Conservation (phyloP, 805 yeast species). For the Lipomyces chichibuensis region DNA sequence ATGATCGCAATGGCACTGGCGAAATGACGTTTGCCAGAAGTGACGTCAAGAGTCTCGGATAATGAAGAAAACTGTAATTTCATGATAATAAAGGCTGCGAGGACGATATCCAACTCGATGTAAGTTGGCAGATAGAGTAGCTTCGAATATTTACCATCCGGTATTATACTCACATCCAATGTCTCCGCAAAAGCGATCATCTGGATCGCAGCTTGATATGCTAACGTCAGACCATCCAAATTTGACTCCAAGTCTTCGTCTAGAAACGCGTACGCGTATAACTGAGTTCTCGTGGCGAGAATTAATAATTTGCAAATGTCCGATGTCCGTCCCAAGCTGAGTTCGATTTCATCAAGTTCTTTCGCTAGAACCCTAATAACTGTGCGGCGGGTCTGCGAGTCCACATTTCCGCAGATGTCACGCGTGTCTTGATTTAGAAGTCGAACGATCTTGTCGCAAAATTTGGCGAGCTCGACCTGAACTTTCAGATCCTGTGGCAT, state of each 20-base stretch:
- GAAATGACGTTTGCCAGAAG: constrained; percentile 47
- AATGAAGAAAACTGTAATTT: constrained; percentile 78
- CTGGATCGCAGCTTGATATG: constrained; percentile 76
- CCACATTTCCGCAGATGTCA: constrained; percentile 67
- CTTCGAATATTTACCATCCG: constrained; percentile 60
- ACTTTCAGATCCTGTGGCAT: constrained; percentile 67
- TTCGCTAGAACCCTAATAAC: constrained; percentile 68
- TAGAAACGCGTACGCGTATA: constrained; percentile 78
- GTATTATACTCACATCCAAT: constrained; percentile 64
- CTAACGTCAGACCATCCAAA: constrained; percentile 73
- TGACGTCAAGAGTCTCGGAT: constrained; percentile 54
- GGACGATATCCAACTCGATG: constrained; percentile 74
- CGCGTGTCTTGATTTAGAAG: constrained; percentile 71
- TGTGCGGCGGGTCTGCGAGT: constrained; percentile 72
- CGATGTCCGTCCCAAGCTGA: constrained; percentile 58
- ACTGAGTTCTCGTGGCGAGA: constrained; percentile 75
- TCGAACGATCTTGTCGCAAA: constrained; percentile 82
- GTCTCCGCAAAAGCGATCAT: constrained; percentile 47
- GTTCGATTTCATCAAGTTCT: constrained; percentile 77
- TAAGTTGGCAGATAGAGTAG: constrained; percentile 79
- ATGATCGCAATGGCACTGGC: constrained; percentile 68
- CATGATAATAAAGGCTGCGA: constrained; percentile 91
- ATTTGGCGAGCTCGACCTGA: constrained; percentile 80
- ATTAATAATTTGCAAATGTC: constrained; percentile 71
- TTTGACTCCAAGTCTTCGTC: constrained; percentile 60